Conservation (phyloP, 805 yeast genomes). For the Monosporozyma servazzii region DNA sequence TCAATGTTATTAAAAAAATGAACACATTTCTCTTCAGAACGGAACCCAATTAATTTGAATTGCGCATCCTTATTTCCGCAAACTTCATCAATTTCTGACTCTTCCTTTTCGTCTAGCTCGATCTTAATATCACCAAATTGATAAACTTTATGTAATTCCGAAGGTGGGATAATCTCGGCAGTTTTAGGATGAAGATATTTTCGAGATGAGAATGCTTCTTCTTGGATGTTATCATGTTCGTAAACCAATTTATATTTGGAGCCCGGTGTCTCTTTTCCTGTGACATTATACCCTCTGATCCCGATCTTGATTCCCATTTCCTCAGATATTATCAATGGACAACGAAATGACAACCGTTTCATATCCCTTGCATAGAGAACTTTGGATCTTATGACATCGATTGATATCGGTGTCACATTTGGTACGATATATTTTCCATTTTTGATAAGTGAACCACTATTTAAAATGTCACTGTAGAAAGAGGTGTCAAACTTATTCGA, state of each 20-base stretch:
- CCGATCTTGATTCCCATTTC: conserved; percentile 43
- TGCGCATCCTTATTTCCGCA: conserved; percentile 31
- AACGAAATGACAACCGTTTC: conserved; percentile 51
- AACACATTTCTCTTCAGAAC: conserved; percentile 35
- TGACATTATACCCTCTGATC: conserved; percentile 62
- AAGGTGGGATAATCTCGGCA: conserved; percentile 35
- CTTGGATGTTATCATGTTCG: conserved; percentile 42
- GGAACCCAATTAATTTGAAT: conserved; percentile 60
- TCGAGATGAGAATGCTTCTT: conserved; percentile 43
- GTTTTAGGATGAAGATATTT: conserved; percentile 33
- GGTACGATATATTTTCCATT: conserved; percentile 30
- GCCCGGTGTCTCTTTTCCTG: conserved; percentile 43
- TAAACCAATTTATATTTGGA: conserved; percentile 42
- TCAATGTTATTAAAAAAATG: conserved; percentile 44
- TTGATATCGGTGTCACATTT: conserved; percentile 34
- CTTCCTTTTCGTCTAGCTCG: conserved; percentile 30
- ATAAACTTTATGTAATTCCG: conserved; percentile 32
- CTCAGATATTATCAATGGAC: conserved; percentile 50
- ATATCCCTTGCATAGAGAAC: conserved; percentile 53
- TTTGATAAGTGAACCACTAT: conserved; percentile 13
- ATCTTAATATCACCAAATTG: conserved; percentile 41
- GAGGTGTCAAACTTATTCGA: conserved; percentile 34
- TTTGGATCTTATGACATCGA: conserved; percentile 36
- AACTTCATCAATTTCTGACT: neutral
- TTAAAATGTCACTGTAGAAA: conserved; percentile 47